Conservation (phyloP, 176 grass and related monocot species). For the sorghum (Sorghum bicolor) region Sorghum_bicolor_NCBIv3 NC_012870.2:11832001-11832500, state of each 20-base stretch:
- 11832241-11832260: constrained; percentile 33
- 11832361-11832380: constrained; percentile 24
- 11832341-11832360: constrained; percentile 38
- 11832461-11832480: neutral
- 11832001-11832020: constrained; percentile 22
- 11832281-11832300: constrained; percentile 27
- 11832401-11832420: neutral
- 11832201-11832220: constrained; percentile 34
- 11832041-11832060: constrained; percentile 18
- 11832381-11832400: neutral
- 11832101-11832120: constrained; percentile 37
- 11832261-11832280: constrained; percentile 28
- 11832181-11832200: constrained; percentile 31
- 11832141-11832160: constrained; percentile 15
- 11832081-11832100: constrained; percentile 7
- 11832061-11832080: constrained; percentile 5
- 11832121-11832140: constrained; percentile 32
- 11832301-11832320: constrained; percentile 7
- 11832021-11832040: constrained; percentile 16
- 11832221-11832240: constrained; percentile 35
- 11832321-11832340: constrained; percentile 16
- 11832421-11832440: neutral
- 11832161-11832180: constrained; percentile 31
- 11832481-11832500: constrained; percentile 22
- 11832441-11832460: neutral